phyloP scores from a whole-genome alignment of 2,329 filamentous ascomycete species.

The Chaetothyriales sp. region DNA sequence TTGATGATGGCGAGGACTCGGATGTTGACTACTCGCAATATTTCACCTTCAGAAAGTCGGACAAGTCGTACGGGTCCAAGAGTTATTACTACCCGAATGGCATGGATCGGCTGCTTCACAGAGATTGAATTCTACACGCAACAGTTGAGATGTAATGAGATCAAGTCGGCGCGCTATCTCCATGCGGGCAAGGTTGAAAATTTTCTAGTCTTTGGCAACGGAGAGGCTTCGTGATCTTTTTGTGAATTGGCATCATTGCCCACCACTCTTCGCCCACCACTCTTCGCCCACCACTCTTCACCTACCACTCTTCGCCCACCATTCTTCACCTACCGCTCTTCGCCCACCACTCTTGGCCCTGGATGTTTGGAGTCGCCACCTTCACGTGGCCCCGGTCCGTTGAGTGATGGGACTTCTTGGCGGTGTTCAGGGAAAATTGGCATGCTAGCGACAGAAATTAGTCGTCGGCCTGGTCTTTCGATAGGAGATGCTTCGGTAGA shows the following conservation, averaged over 20 bases:
- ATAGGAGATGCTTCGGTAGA: not conserved
- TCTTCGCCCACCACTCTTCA: no score
- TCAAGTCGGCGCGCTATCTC: not conserved
- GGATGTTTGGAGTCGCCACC: no score
- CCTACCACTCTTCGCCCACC: no score
- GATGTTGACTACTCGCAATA: not conserved
- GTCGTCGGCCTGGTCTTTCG: not conserved
- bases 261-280: not conserved
- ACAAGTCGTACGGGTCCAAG: not conserved
- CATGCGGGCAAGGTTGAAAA: not conserved
- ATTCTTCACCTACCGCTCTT: not conserved
- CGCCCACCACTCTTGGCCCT: not conserved
- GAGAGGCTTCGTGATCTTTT: not conserved
- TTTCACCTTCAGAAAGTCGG: not conserved
- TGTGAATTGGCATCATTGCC: no score
- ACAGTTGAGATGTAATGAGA: not conserved
- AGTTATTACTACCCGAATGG: not conserved
- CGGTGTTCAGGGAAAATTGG: not conserved
- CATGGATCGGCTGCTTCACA: not conserved
- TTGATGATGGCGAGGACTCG: conserved; percentile 4
- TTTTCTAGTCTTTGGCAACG: not conserved
- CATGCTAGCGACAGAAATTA: not conserved
- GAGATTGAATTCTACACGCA: not conserved
- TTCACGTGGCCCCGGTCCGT: not conserved
- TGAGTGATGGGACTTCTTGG: not conserved